Base-by-base conservation (phyloP, 352 stramenopile genomes). In the Peronospora farinosa region DNA sequence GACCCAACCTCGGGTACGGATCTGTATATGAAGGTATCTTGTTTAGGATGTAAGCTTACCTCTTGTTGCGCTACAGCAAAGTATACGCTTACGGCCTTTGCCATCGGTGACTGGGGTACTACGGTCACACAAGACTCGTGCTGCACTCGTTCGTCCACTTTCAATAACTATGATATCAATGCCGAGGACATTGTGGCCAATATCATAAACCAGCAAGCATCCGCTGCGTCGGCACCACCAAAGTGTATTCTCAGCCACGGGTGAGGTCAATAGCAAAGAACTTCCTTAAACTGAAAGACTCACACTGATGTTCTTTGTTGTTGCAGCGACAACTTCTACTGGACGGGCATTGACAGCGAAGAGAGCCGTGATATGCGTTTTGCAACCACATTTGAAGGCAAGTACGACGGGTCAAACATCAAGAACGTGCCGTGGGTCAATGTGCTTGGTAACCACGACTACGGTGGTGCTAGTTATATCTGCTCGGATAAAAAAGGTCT, bases 401-500 rank as follows among this genome's bases (percentile, higher is more conserved):
- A 81, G 43, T 91, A 84, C 62, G 62, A 64, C 10, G 67, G 67
- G 13, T 30, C 47, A 13, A 73, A 75, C 35, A 72, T 91, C 36
- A 65, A 72, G 28, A 65, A 44, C 8, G 59, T 91, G 25, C 74
- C 72, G 31, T 91, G 79, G 79, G 47, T 87, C 17, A 88, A 87
- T 40, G 77, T 88, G 21, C 67, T 84, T 32, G 79, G 79, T 36
- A 90, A 90, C 64, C 79, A 90, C 60, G 79, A 90, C 66, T 85
- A 88, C 56, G 79, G 79, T 56, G 79, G 79, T 38, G 63, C 76
- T n/a, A 79, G 57, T 39, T 88, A 70, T 47, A 71, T 90, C 19
- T 90, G 79, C 44, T 74, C 64, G n/a, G 60, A 67, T 12, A 58
- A 72, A 23, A 52, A 68, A 13, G 57, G 61, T 11, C 67, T 63